Evolutionary conservation across 129 eudicot species (phyloP), one percentile per base, ranked within the genome.

Genomic region (Kitagawia praeruptora): DNA sequence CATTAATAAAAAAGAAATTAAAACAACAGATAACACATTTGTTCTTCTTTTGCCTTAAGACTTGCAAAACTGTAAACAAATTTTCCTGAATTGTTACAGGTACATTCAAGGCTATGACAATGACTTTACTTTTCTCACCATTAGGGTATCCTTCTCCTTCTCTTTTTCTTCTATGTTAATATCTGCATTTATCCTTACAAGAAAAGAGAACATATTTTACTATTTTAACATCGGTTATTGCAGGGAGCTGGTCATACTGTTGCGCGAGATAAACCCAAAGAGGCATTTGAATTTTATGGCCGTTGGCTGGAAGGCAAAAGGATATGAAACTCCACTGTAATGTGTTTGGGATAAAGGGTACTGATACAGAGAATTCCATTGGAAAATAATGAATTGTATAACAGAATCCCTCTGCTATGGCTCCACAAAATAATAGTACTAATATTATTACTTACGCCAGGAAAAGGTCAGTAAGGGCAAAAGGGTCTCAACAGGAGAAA

Each of bases 171-270:
- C 40, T 3, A 6, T n/a, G 4, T 21, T 39, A 0, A 19, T 38
- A 19, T 37, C 69, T n/a, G 34, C 69, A n/a, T 53, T 4, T 46
- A 4, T 18, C 53, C 31, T 23, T n/a, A 23, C 27, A 8, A 3
- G 14, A 39, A 40, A 9, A 19, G 45, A 18, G 2, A 46, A 46
- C 2, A 11, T 70, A 18, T 8, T 8, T 41, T 40, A 6, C 25
- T 40, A 13, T 64, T 18, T 21, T 80, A 40, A 70, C 10, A 23
- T 54, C 4, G 28, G 31, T n/a, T 67, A 76, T 56, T 86, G 91
- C 79, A 93, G 98, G 98, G 98, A 80, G 79, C 98, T 44, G 98
- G 96, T 46, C 98, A 94, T 73, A 90, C 96, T 0, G 98, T 89
- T 2, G 89, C 93, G 1, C 93, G 86, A 84, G 91, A 94, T 83